Base-by-base conservation (phyloP, 306 rosid species). In the Bauhinia variegata region DNA sequence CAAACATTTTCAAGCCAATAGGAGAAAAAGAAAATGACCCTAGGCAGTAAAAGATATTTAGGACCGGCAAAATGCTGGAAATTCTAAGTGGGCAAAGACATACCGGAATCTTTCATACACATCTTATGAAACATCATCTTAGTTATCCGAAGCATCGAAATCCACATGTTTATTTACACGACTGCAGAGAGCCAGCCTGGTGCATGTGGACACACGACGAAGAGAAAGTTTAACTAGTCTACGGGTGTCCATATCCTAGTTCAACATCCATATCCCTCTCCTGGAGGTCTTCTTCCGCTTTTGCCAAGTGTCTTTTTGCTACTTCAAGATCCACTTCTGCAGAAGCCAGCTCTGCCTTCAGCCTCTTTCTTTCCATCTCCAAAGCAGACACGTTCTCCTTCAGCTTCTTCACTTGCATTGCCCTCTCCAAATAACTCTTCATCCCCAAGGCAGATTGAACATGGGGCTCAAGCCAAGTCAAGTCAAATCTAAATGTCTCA, bases 381-480 rank as follows among this genome's bases (percentile, higher is more conserved):
- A 37, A 11, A 28, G 60, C 10, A 14, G 7, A 11, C 53, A 38
- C 53, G 6, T 49, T 70, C 5, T 49, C 61, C 42, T 11, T 70
- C 44, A 60, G 36, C 67, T 37, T 60, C 11, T 70, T 33, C 33
- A 60, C 30, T 16, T 28, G 68, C 23, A 4, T 5, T n/a, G 67
- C 60, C 37, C 11, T 59, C 52, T 70, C 67, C 30, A 9, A 0
- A 39, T 59, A 37, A 52, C 0, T 23, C 19, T 49, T 59, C 67
- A 48, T 70, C 23, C 47, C 46, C 12, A 70, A 70, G 33, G 67
- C 75, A 0, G 67, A 70, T n/a, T 59, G 60, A 37, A 70, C 67
- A 34, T 59, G 60, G 18, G 67, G 75, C 67, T 70, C 67, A 6
- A 70, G 41, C 75, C 75, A 70, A 43, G 46, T 55, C 55, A 68